Percentiles rank a stretch among this genome's conserved stretches.
Conservation (phyloP, 805 yeast genomes). For the Sugiyamaella smithiae region DNA sequence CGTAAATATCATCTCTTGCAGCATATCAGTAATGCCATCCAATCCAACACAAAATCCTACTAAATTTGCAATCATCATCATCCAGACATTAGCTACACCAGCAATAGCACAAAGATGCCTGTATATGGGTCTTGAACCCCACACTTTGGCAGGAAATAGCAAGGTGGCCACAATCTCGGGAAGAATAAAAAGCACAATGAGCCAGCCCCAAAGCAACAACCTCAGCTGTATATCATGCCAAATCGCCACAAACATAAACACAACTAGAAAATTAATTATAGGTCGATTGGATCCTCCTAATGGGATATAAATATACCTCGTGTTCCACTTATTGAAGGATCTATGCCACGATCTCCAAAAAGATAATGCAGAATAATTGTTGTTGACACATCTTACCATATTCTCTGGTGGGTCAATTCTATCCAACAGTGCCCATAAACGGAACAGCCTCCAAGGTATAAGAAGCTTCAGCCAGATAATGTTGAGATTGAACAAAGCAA, state of each 20-base stretch:
- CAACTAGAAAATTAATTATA: slow-evolving; percentile 72
- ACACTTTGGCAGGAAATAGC: slow-evolving; percentile 37
- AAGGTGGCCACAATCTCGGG: slow-evolving; percentile 75
- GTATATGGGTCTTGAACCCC: slow-evolving; percentile 58
- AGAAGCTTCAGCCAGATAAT: slow-evolving; percentile 89
- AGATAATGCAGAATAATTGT: slow-evolving; percentile 88
- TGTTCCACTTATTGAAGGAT: slow-evolving; percentile 85
- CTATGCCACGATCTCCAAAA: slow-evolving; percentile 99
- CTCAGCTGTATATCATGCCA: slow-evolving; percentile 97
- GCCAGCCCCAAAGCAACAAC: slow-evolving; percentile 93
- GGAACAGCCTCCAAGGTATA: slow-evolving; percentile 93
- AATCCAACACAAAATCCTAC: slow-evolving; percentile 93
- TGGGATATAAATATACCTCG: slow-evolving; percentile 86
- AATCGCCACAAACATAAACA: slow-evolving; percentile 90
- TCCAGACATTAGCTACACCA: slow-evolving; percentile 86
- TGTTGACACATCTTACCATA: slow-evolving; percentile 94
- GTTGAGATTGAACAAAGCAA: slow-evolving; percentile 85
- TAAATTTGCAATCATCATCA: slow-evolving; percentile 96
- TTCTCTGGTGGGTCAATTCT: slow-evolving; percentile 96
- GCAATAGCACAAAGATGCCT: slow-evolving; percentile 83
- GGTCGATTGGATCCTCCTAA: slow-evolving; percentile 79
- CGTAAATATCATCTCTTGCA: slow-evolving; percentile 71
- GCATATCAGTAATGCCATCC: slow-evolving; percentile 70
- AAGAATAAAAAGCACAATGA: slow-evolving; percentile 76
- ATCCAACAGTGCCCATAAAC: slow-evolving; percentile 91